A percentile compares a stretch with the other conserved stretches of the same genome.
phyloP scores from a whole-genome alignment of 2,329 filamentous ascomycete genomes.

The Aspergillus sp. region DNA sequence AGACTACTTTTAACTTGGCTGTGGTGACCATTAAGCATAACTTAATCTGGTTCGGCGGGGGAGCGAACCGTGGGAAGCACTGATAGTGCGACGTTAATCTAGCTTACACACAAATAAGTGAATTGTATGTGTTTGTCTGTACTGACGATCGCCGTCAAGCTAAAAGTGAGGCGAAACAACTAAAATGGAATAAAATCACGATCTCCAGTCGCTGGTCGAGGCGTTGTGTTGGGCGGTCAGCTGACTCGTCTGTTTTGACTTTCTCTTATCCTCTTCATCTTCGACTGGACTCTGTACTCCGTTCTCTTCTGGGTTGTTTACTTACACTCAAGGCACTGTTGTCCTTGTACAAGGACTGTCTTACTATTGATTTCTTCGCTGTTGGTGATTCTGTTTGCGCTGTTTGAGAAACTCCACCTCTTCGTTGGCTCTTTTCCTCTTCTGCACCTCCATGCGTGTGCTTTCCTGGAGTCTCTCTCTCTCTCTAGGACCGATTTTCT shows the following conservation, averaged over 20 bases:
- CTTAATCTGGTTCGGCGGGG: no score
- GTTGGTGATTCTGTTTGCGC: background rate
- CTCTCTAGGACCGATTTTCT: background rate
- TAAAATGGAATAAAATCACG: background rate
- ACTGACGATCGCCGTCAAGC: slow-evolving; percentile 13
- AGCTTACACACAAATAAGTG: no score
- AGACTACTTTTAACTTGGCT: no score
- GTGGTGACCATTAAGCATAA: no score
- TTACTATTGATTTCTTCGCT: background rate
- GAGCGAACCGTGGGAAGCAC: no score
- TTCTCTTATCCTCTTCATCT: slow-evolving; percentile 3
- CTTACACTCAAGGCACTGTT: no score
- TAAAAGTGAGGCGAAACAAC: slow-evolving; percentile 20
- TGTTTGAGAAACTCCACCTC: background rate
- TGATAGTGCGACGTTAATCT: no score
- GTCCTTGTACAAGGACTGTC: background rate
- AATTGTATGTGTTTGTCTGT: no score
- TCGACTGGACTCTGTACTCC: background rate
- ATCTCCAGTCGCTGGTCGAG: background rate
- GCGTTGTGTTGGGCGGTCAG: slow-evolving; percentile 11
- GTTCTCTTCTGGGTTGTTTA: no score
- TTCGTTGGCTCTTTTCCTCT: slow-evolving; percentile 2
- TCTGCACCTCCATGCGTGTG: slow-evolving; percentile 2
- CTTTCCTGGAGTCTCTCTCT: background rate
- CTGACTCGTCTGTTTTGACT: slow-evolving; percentile 3